Evolutionary conservation across 164 flowering plant species (phyloP).

Genomic region (Magnolia sinica): DNA sequence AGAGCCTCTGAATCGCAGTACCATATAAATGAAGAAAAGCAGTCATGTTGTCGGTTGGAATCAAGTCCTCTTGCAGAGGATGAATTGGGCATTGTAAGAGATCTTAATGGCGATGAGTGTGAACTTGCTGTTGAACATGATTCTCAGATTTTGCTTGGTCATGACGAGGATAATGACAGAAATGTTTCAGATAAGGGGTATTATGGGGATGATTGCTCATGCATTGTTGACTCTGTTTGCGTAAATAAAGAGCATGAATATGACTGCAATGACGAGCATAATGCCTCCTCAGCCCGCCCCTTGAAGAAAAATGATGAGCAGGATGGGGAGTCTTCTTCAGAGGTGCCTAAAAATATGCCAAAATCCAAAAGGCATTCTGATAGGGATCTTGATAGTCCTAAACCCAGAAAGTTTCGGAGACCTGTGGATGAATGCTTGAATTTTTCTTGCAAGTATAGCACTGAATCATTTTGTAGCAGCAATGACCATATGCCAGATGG

Average conservation of each 20-base stretch:
- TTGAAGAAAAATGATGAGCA: constrained; percentile 16
- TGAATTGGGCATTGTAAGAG: constrained; percentile 26
- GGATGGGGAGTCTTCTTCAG: constrained; percentile 37
- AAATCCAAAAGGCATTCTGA: constrained; percentile 79
- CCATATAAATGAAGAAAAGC: constrained; percentile 6
- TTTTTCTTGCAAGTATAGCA: constrained; percentile 62
- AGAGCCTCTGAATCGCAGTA: constrained; percentile 22
- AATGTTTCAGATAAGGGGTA: constrained; percentile 12
- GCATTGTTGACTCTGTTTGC: constrained; percentile 25
- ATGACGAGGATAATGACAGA: constrained; percentile 26
- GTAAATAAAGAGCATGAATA: constrained; percentile 15
- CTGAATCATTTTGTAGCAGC: constrained; percentile 59
- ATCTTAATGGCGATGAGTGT: constrained; percentile 22
- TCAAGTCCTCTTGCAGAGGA: constrained; percentile 23
- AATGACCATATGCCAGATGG: constrained; percentile 84
- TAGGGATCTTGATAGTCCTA: constrained; percentile 68
- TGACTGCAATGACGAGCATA: constrained; percentile 22
- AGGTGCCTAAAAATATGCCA: constrained; percentile 18
- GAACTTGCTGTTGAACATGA: constrained; percentile 27
- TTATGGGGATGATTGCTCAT: constrained; percentile 28
- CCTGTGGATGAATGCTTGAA: constrained; percentile 34
- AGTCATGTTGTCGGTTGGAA: not conserved
- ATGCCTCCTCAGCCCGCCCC: constrained; percentile 19
- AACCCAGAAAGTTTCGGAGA: constrained; percentile 67
- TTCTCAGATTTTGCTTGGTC: constrained; percentile 15